A percentile compares a stretch with the other conserved stretches of the same genome.
Evolutionary conservation across 2,329 filamentous ascomycete genomes (phyloP).

Genomic region (Alternaria alternata): DNA sequence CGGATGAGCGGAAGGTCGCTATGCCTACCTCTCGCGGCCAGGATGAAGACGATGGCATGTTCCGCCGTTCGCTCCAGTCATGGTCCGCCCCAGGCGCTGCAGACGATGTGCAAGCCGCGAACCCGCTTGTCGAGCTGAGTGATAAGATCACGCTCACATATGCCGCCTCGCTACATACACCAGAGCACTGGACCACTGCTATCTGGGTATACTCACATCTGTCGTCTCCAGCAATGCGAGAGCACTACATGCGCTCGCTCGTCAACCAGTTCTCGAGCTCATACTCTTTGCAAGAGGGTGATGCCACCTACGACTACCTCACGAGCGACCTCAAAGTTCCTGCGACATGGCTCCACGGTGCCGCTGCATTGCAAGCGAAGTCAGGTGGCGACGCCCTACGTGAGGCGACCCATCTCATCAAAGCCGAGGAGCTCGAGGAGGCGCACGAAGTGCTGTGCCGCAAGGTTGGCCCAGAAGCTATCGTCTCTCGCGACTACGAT

Average conservation of each 20-base stretch:
- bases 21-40: slow-evolving; percentile 41
- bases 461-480: slow-evolving; percentile 79
- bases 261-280: slow-evolving; percentile 66
- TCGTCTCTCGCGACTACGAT: slow-evolving; percentile 83
- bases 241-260: slow-evolving; percentile 75
- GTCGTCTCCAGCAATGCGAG: slow-evolving; percentile 68
- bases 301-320: slow-evolving; percentile 66
- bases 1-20: slow-evolving; percentile 37
- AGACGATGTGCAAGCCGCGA: slow-evolving; percentile 62
- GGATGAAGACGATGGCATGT: slow-evolving; percentile 21
- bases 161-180: slow-evolving; percentile 46
- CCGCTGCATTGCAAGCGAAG: slow-evolving; percentile 83
- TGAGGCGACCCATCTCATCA: slow-evolving; percentile 74
- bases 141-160: slow-evolving; percentile 65
- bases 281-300: slow-evolving; percentile 66
- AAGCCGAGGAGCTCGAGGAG: slow-evolving; percentile 77
- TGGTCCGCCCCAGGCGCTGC: slow-evolving; percentile 36
- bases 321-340: slow-evolving; percentile 75
- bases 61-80: slow-evolving; percentile 39
- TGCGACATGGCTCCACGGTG: slow-evolving; percentile 81
- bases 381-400: slow-evolving; percentile 69
- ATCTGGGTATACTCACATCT: slow-evolving; percentile 82
- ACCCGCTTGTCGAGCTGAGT: slow-evolving; percentile 64
- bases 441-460: slow-evolving; percentile 85
- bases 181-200: slow-evolving; percentile 57